A percentile compares a stretch with the other conserved stretches of the same genome.
Conservation (phyloP, 805 yeast genomes). For the Suhomyces xylopsoci region DNA sequence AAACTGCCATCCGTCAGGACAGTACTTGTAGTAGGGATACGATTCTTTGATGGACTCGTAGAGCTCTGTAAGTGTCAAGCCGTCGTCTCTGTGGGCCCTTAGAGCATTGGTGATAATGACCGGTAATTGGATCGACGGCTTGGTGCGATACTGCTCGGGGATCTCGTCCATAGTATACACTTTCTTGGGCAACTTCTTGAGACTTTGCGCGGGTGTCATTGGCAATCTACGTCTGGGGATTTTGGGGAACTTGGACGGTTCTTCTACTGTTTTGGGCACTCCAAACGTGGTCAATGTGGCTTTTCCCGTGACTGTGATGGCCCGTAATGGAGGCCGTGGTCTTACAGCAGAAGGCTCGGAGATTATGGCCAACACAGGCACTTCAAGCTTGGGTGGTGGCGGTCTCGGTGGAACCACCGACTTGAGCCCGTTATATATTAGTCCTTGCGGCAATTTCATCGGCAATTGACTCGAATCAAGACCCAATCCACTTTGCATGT, state of each 20-base stretch:
- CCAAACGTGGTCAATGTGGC: constrained; percentile 25
- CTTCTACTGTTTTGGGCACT: constrained; percentile 33
- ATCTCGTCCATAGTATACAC: constrained; percentile 78
- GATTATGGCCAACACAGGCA: constrained; percentile 24
- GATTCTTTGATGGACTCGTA: constrained; percentile 81
- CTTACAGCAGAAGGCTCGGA: constrained; percentile 19
- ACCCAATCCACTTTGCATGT: constrained; percentile 1
- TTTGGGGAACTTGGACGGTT: constrained; percentile 29
- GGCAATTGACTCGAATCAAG: neutral
- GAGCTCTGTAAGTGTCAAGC: constrained; percentile 66
- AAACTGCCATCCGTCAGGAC: constrained; percentile 98
- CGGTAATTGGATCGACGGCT: constrained; percentile 81
- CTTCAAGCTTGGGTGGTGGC: constrained; percentile 38
- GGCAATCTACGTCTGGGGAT: constrained; percentile 23
- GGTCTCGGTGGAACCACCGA: constrained; percentile 24
- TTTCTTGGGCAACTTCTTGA: constrained; percentile 54
- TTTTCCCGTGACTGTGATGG: constrained; percentile 26
- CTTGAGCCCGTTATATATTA: constrained; percentile 4
- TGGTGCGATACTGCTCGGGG: constrained; percentile 80
- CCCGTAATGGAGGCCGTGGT: constrained; percentile 20
- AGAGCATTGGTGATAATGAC: constrained; percentile 77
- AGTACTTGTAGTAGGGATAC: constrained; percentile 88
- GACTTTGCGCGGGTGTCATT: constrained; percentile 24
- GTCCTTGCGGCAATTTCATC: constrained; percentile 17
- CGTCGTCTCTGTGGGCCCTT: constrained; percentile 62